Evolutionary conservation across 1,284 basidiomycete genomes (phyloP), one percentile per base, ranked within the genome.

Genomic region (Ganoderma resinaceum): DNA sequence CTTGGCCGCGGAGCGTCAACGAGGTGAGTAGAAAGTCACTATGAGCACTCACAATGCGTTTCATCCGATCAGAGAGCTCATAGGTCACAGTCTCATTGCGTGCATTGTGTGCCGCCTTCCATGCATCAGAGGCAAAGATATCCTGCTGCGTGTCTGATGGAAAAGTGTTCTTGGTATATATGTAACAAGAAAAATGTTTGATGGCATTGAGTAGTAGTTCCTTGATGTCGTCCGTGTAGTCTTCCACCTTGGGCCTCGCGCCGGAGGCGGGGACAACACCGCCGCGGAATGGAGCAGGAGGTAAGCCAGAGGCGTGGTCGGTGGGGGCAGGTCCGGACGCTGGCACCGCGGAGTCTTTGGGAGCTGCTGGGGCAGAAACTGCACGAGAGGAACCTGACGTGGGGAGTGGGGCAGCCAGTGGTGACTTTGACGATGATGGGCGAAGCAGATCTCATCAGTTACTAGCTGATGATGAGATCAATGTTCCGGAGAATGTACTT

Each of bases 41-140:
- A 29, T n/a, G 18, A 31, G 16, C 4, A 29, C 62, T 3, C 55
- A 64, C 66, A 16, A 38, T 20, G 29, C 49, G 23, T 3, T 61
- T 67, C 66, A 67, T 67, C 0, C 66, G 62, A 11, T 67, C 62
- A 8, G 62, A 63, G 0, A 67, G 62, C 58, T 18, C 23, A 46
- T 40, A 64, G n/a, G n/a, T n/a, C 6, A 61, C 57, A 11, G 43
- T 31, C 0, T 35, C 42, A 1, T 61, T 31, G 2, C 26, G 57
- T 2, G 62, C 23, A 1, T 57, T 42, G 18, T 40, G 52, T 1
- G 35, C 42, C 2, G 16, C 16, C 3, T 66, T 46, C 66, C 66
- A 66, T 20, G 66, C 61, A 9, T 31, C 6, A 2, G 9, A 14
- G 6, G 46, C 55, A 33, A 59, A 40, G 5, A 37, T 43, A 12